A percentile compares a stretch with the other conserved stretches of the same genome.
These are phyloP conservation scores for Flaveria sonorensis DNA, from an alignment of 129 eudicot species.

Conservation along the genomic window DNA sequence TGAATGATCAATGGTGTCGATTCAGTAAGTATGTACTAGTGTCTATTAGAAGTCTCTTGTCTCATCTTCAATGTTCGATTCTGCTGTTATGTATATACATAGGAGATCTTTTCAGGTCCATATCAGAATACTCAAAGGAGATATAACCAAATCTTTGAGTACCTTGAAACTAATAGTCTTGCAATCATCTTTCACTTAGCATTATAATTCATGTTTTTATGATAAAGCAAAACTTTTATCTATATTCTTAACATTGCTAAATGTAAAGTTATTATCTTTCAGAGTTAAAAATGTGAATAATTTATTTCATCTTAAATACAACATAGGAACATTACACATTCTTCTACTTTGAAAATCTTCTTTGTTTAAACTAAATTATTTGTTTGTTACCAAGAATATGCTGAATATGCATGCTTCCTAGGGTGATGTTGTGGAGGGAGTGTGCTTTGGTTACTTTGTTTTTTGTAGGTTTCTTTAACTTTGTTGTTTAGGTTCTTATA, in stretches of 20 bases:
- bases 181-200: neutral
- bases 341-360: no score
- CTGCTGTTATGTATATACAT: neutral
- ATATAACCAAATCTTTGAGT: neutral
- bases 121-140: neutral
- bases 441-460: no score
- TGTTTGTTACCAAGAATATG: no score
- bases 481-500: neutral
- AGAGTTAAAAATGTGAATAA: no score
- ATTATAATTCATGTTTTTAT: neutral
- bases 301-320: neutral
- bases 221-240: neutral
- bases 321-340: no score
- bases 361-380: no score
- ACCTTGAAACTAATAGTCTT: neutral
- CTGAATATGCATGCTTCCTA: no score
- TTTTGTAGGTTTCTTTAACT: no score
- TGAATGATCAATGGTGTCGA: neutral
- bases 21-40: neutral
- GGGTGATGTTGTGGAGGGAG: no score
- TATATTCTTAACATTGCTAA: neutral
- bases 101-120: neutral
- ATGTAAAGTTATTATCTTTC: neutral
- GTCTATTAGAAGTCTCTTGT: neutral
- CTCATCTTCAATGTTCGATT: neutral